Conservation (phyloP, 257 asterid species). For the Solanum phureja region DNA sequence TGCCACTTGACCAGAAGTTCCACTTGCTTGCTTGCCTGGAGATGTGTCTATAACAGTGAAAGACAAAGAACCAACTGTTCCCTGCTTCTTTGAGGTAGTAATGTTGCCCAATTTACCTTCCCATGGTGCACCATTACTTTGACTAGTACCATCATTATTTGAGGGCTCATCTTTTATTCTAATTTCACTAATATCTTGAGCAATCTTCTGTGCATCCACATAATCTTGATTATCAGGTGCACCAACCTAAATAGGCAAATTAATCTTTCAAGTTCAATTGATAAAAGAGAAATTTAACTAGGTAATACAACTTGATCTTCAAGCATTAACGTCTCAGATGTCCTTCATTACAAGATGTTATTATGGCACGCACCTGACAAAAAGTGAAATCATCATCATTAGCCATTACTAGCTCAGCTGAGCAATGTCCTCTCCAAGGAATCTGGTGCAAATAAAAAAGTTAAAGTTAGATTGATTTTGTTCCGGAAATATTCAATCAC, state of each 20-base stretch:
- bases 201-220: constrained; percentile 27
- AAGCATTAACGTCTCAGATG: not conserved
- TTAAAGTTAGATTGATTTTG: not conserved
- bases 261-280: not conserved
- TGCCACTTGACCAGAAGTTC: constrained; percentile 12
- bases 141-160: constrained; percentile 10
- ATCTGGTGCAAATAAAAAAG: not conserved
- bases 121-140: constrained; percentile 28
- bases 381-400: constrained; percentile 64
- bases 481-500: not conserved
- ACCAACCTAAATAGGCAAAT: constrained; percentile 26
- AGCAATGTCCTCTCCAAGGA: constrained; percentile 3
- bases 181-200: constrained; percentile 27
- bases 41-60: constrained; percentile 62
- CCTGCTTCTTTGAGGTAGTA: constrained; percentile 28
- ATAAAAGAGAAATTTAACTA: not conserved
- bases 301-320: not conserved
- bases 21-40: constrained; percentile 12
- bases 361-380: constrained; percentile 34
- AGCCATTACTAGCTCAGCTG: constrained; percentile 29
- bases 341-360: not conserved
- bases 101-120: constrained; percentile 11
- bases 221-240: constrained; percentile 23
- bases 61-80: constrained; percentile 49
- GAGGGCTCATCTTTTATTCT: constrained; percentile 27